Base-by-base conservation (phyloP, 2,329 filamentous ascomycete species). In the Aspergillus clavatus region DNA sequence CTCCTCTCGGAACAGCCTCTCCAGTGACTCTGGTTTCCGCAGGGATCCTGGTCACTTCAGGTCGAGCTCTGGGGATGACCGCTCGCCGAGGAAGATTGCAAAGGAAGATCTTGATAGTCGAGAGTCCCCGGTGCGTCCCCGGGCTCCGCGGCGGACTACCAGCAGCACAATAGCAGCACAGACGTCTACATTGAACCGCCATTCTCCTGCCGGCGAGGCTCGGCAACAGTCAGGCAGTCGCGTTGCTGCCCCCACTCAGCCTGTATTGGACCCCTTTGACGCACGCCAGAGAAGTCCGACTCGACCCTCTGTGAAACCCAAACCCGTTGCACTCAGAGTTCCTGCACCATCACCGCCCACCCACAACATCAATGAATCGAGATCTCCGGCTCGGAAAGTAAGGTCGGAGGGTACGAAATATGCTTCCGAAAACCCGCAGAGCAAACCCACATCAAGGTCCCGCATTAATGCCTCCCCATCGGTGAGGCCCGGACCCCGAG, bases 271-370 rank as follows among this genome's bases (percentile, higher is more conserved):
- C 29, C 50, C 55, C 7, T 55, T 42, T 21, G 57, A 61, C 42
- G 42, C 54, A 3, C 43, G 47, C 21, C 46, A 53, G 5, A 35
- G 44, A 4, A 57, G 61, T 35, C 35, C 57, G 8, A 58, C 49
- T 27, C 43, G 58, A 38, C 63, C 65, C 44, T 64, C 67, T 16
- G 50, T 67, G 39, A 69, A 59, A 43, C 62, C 72, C 8, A 68
- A 73, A 38, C 68, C 71, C 11, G 47, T 63, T 10, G 58, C 60
- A 1, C 46, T 66, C 18, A 55, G 61, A 39, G 52, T 59, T 14
- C 52, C 59, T 21, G 48, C 50, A n/a, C 55, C 47, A 5, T 51
- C 55, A 7, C 50, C 55, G 40, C 48, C 26, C 46, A 44, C 37
- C 21, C 50, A 51, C 29, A 40, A 52, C 42, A 16, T 23, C 33